A percentile compares a stretch with the other conserved stretches of the same genome.
phyloP scores from a whole-genome alignment of 208 protist species.

The Porcisia deanei region DNA sequence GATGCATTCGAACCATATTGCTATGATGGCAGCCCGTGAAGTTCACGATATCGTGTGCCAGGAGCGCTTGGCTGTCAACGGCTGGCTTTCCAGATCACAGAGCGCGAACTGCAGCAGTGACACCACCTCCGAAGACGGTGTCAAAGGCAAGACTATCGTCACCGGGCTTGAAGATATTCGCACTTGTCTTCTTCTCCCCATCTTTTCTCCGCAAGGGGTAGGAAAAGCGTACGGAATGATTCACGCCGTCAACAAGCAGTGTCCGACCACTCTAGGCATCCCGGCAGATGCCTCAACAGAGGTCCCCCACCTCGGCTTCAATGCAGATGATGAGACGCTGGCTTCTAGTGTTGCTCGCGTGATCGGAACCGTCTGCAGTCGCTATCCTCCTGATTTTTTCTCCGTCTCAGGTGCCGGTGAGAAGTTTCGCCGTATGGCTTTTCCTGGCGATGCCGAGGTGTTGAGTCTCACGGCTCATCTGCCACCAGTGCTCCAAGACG shows the following conservation, averaged over 20 bases:
- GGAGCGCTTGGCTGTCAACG: conserved; percentile 80
- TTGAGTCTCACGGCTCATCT: conserved; percentile 49
- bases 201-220: conserved; percentile 42
- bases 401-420: conserved; percentile 43
- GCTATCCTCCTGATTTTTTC: conserved; percentile 74
- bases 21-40: conserved; percentile 83
- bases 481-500: conserved; percentile 45
- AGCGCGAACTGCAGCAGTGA: conserved; percentile 18
- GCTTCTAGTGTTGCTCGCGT: conserved; percentile 53
- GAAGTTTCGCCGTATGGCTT: conserved; percentile 37
- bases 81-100: conserved; percentile 31
- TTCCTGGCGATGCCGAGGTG: conserved; percentile 32
- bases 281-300: conserved; percentile 15
- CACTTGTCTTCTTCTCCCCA: conserved; percentile 87
- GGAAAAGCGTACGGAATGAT: conserved; percentile 73
- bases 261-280: conserved; percentile 21
- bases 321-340: conserved; percentile 62
- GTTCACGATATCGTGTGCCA: conserved; percentile 75
- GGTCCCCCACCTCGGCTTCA: conserved; percentile 33
- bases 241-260: conserved; percentile 86
- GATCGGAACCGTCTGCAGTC: conserved; percentile 71
- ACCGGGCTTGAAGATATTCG: conserved; percentile 73
- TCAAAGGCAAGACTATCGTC: not conserved
- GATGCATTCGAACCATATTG: conserved; percentile 63
- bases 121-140: too few relatives aligned